A percentile compares a stretch with the other conserved stretches of the same genome.
These are phyloP conservation scores for Hydnum rufescens DNA, from an alignment of 768 basidiomycete species.

Conservation along the genomic window DNA sequence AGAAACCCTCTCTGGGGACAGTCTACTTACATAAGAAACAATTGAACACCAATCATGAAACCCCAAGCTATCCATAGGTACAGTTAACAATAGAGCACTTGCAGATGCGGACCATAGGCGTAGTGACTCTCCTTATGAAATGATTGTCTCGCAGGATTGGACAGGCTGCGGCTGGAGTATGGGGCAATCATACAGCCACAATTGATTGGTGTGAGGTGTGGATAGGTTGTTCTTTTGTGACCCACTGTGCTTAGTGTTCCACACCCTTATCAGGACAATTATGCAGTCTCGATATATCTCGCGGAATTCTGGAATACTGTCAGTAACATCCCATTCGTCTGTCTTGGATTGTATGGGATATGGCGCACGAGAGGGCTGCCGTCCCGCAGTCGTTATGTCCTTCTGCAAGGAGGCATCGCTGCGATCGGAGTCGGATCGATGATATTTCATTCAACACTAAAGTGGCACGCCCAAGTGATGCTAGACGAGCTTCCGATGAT, in stretches of 20 bases:
- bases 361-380: slow-evolving; percentile 9
- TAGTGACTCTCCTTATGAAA: no score
- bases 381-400: slow-evolving; percentile 11
- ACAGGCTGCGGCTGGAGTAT: slow-evolving; percentile 2
- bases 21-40: no score
- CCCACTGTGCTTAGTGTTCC: not conserved
- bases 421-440: slow-evolving; percentile 19
- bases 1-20: no score
- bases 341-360: slow-evolving; percentile 17
- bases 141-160: not conserved
- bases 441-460: slow-evolving; percentile 19
- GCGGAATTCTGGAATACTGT: slow-evolving; percentile 22
- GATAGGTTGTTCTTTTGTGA: not conserved
- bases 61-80: no score
- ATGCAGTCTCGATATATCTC: slow-evolving; percentile 17
- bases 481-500: slow-evolving; percentile 24
- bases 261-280: slow-evolving; percentile 14
- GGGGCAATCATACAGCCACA: slow-evolving; percentile 10
- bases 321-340: slow-evolving; percentile 19
- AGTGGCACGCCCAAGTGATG: slow-evolving; percentile 19
- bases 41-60: no score
- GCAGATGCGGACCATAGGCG: no score
- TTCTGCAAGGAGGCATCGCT: slow-evolving; percentile 10
- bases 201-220: slow-evolving; percentile 13
- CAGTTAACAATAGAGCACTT: no score